Base-by-base conservation (phyloP, 192 early-diverging fungal species). In the Rhizophagus sp. region DNA sequence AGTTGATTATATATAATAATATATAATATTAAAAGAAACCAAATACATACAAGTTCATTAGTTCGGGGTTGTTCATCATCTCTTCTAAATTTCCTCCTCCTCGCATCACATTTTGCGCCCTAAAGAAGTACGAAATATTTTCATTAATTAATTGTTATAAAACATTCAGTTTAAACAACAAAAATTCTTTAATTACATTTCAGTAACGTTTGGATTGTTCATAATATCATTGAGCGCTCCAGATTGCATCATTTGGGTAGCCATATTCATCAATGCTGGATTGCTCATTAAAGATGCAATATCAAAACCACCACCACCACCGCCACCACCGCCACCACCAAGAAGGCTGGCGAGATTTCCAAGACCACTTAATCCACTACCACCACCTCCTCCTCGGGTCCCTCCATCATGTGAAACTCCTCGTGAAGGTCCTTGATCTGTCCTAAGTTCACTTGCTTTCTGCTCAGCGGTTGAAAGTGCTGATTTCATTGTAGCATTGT, bases 261-360 rank as follows among this genome's bases (percentile, higher is more conserved):
- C 98, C 97, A 98, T 98, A 82, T 86, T 88, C 97, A 98, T 98
- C 76, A 99, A 87, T 33, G 92, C 92, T 24, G 98, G 98, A 90
- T 99, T 97, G 84, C 83, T 95, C 92, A 97, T 87, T 87, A 98
- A 88, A 66, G 93, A 87, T 15, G 87, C 91, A 75, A 96, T 84
- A 82, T 97, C 95, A 86, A 95, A 87, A 62, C 93, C 93, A 39
- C 93, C 91, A 17, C 89, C 85, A 41, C 91, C 94, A 73, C 88
- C 89, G 82, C 88, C 89, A 22, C 86, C 88, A 33, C 89, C 87
- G 67, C 86, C 84, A 72, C 82, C 75, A 62, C 83, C 87, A 63
- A 83, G 84, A 74, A 72, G 79, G 62, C 82, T 75, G 7, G 83
- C 76, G 5, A 81, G 79, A 24, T 57, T 47, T 27, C 82, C 74